A percentile compares a stretch with the other conserved stretches of the same genome.
phyloP scores from a whole-genome alignment of 306 rosid species.

The Inga laurina region DNA sequence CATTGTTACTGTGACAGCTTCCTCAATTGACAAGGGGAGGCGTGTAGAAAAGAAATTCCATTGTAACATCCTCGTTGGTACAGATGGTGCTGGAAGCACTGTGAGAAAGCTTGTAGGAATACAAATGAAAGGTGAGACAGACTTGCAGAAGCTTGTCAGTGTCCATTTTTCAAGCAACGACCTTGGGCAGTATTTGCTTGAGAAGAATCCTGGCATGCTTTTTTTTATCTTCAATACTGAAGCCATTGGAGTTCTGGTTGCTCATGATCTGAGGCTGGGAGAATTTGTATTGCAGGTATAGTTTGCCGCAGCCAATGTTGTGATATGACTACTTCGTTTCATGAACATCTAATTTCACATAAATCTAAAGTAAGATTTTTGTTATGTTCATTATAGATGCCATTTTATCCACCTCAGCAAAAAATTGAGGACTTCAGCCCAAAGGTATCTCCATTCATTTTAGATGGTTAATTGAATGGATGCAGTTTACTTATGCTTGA shows the following conservation, averaged over 20 bases:
- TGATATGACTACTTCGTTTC: constrained; percentile 10
- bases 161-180: constrained; percentile 83
- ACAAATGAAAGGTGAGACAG: constrained; percentile 81
- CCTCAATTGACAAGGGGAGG: constrained; percentile 60
- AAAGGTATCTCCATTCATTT: constrained; percentile 55
- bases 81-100: constrained; percentile 91
- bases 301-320: constrained; percentile 19
- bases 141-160: constrained; percentile 88
- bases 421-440: constrained; percentile 68
- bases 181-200: constrained; percentile 85
- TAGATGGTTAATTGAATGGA: background rate
- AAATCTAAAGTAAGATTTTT: constrained; percentile 26
- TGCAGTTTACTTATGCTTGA: background rate
- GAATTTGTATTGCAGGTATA: constrained; percentile 93
- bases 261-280: constrained; percentile 93
- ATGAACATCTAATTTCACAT: constrained; percentile 27
- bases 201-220: constrained; percentile 93
- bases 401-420: constrained; percentile 97
- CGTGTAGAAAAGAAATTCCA: constrained; percentile 51
- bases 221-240: constrained; percentile 86
- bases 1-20: constrained; percentile 55
- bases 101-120: constrained; percentile 81
- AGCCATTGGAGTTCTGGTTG: constrained; percentile 95
- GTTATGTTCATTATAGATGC: constrained; percentile 62
- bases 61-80: constrained; percentile 71